A percentile compares a stretch with the other conserved stretches of the same genome.
phyloP scores from a whole-genome alignment of 768 basidiomycete genomes.

The Pilatotrama ljubarskyi region DNA sequence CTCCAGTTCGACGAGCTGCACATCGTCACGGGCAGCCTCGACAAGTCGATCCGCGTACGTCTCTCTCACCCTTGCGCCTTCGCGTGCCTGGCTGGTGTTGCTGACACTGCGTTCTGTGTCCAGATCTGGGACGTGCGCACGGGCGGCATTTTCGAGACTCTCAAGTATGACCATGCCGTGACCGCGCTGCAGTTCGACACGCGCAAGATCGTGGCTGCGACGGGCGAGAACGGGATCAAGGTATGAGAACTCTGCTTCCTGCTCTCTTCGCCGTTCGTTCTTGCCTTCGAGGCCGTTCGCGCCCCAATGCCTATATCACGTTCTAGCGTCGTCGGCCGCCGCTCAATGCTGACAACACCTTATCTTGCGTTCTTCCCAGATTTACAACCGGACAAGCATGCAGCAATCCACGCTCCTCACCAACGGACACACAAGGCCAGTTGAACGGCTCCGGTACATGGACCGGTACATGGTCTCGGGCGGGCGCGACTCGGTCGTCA shows the following conservation, averaged over 20 bases:
- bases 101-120: neutral
- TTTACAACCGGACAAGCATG: slow-evolving; percentile 93
- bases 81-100: neutral
- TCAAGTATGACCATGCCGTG: slow-evolving; percentile 88
- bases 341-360: neutral
- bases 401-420: slow-evolving; percentile 81
- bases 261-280: neutral
- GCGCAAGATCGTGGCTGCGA: slow-evolving; percentile 88
- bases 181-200: slow-evolving; percentile 94
- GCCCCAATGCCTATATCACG: neutral
- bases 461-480: slow-evolving; percentile 93
- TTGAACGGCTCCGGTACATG: slow-evolving; percentile 90
- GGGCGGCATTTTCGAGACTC: slow-evolving; percentile 83
- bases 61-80: neutral
- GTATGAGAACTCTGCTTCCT: slow-evolving; percentile 37
- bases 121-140: slow-evolving; percentile 97
- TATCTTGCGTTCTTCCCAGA: slow-evolving; percentile 43
- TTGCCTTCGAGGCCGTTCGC: neutral
- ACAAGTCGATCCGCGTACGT: slow-evolving; percentile 87
- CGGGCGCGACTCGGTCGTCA: slow-evolving; percentile 80
- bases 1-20: slow-evolving; percentile 96
- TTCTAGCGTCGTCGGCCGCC: neutral
- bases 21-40: slow-evolving; percentile 89
- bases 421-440: slow-evolving; percentile 93
- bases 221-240: slow-evolving; percentile 92